Conservation (phyloP, 768 basidiomycete genomes). For the Lentinus tigrinus region DNA sequence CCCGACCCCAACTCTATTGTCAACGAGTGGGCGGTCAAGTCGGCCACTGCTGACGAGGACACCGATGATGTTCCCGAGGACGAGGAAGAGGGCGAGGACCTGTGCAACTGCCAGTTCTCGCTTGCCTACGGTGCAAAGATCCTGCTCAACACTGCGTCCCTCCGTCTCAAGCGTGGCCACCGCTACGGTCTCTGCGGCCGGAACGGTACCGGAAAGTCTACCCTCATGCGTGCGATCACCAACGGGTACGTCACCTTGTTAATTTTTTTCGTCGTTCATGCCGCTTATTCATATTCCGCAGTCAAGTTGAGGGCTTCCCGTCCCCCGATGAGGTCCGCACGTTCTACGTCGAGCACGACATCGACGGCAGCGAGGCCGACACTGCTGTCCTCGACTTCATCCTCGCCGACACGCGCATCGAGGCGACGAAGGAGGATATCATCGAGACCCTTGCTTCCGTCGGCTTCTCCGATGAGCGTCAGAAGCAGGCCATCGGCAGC, state of each 20-base stretch:
- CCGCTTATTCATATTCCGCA: constrained; percentile 34
- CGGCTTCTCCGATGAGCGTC: constrained; percentile 88
- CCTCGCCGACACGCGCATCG: constrained; percentile 78
- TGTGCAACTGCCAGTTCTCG: constrained; percentile 99
- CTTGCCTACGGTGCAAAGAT: constrained; percentile 99
- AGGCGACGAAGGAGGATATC: constrained; percentile 66
- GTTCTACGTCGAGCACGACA: constrained; percentile 99
- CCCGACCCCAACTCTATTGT: constrained; percentile 68
- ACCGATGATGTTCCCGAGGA: constrained; percentile 74
- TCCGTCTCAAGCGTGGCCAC: constrained; percentile 97
- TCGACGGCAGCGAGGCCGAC: constrained; percentile 91
- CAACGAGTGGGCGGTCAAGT: constrained; percentile 88
- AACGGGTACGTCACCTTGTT: constrained; percentile 58
- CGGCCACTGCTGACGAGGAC: constrained; percentile 73
- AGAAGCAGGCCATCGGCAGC: constrained; percentile 80
- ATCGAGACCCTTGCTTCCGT: constrained; percentile 83
- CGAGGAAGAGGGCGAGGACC: constrained; percentile 97
- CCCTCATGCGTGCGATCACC: constrained; percentile 90
- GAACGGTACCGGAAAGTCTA: constrained; percentile 98
- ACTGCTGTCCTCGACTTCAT: constrained; percentile 92
- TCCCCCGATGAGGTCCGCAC: constrained; percentile 96
- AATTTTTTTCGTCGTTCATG: constrained; percentile 6
- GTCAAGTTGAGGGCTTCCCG: constrained; percentile 97
- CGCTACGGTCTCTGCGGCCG: constrained; percentile 98
- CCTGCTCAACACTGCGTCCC: constrained; percentile 91